These are phyloP conservation scores for Tilletia indica DNA, from an alignment of 1,284 basidiomycete species.

Conservation along the genomic window DNA sequence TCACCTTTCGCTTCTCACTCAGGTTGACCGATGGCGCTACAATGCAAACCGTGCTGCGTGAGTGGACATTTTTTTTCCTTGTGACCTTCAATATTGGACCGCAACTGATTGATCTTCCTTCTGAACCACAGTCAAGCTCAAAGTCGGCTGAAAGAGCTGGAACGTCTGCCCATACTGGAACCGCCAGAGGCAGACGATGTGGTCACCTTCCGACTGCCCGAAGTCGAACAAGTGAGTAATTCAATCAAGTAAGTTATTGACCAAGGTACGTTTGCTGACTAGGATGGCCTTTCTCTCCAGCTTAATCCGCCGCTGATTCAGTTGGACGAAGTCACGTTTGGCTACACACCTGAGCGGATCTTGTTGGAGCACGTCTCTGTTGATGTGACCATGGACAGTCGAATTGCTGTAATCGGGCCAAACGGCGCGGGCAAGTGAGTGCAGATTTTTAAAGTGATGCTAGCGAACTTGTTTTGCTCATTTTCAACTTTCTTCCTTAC, in stretches of 20 bases:
- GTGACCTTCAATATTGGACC: constrained; percentile 61
- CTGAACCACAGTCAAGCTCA: constrained; percentile 76
- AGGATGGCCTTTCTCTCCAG: constrained; percentile 70
- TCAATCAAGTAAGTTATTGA: constrained; percentile 14
- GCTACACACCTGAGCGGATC: constrained; percentile 77
- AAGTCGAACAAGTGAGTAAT: constrained; percentile 32
- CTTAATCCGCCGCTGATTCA: constrained; percentile 95
- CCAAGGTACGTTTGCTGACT: constrained; percentile 17
- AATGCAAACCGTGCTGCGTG: constrained; percentile 50
- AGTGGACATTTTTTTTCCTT: constrained; percentile 22
- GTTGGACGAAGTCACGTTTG: constrained; percentile 85
- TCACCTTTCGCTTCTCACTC: neutral
- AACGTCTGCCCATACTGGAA: constrained; percentile 91
- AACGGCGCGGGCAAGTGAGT: constrained; percentile 51
- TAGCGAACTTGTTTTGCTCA: constrained; percentile 59
- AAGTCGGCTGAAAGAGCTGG: constrained; percentile 95
- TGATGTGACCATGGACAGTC: constrained; percentile 62
- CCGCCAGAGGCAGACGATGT: constrained; percentile 82
- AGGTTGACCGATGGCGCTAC: constrained; percentile 50
- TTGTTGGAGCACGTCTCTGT: constrained; percentile 81
- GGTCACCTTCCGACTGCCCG: constrained; percentile 63
- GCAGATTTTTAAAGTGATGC: constrained; percentile 56
- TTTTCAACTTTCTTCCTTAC: constrained; percentile 58
- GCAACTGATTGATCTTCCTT: too few species aligned
- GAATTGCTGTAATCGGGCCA: constrained; percentile 49